Conservation (phyloP, 2,329 filamentous ascomycete species). For the Dichotomopilus funicola region DNA sequence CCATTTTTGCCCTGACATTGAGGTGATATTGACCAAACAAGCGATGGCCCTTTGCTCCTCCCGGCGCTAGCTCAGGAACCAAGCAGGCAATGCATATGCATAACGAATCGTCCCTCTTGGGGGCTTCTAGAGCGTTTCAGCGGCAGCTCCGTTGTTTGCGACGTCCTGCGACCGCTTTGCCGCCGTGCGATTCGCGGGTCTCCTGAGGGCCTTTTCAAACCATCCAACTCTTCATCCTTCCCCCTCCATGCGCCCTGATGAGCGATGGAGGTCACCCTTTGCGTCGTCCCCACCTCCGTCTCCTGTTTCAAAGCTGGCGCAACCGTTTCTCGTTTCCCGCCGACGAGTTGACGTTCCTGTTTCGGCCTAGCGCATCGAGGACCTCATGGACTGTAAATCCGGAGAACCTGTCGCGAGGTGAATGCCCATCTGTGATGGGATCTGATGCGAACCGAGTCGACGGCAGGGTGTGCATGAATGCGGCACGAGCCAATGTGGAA, state of each 20-base stretch:
- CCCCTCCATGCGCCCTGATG: background rate
- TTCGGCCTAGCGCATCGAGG: conserved; percentile 15
- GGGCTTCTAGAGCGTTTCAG: conserved; percentile 18
- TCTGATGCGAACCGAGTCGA: conserved; percentile 6
- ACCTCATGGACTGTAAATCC: background rate
- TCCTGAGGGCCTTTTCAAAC: no score
- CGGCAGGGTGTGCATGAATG: conserved; percentile 18
- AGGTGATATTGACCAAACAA: no score
- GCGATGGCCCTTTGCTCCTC: background rate
- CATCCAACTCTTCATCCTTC: no score
- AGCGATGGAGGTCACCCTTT: background rate
- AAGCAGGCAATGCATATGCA: conserved; percentile 2
- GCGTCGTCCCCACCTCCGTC: background rate
- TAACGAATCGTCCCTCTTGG: conserved; percentile 10
- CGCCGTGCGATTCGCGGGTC: conserved; percentile 9
- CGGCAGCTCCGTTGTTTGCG: conserved; percentile 1
- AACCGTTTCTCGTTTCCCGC: conserved; percentile 15
- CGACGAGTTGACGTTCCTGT: conserved; percentile 11
- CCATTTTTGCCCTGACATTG: no score
- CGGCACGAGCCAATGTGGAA: conserved; percentile 19
- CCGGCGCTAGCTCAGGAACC: conserved; percentile 5
- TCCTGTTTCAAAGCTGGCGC: conserved; percentile 17
- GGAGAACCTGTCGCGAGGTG: background rate
- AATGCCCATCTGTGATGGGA: background rate
- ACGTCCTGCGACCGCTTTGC: conserved; percentile 5